Percentiles rank a stretch among this genome's conserved stretches.
Evolutionary conservation across 306 rosid species (phyloP).

Genomic region (Amphicarpaea edgeworthii): DNA sequence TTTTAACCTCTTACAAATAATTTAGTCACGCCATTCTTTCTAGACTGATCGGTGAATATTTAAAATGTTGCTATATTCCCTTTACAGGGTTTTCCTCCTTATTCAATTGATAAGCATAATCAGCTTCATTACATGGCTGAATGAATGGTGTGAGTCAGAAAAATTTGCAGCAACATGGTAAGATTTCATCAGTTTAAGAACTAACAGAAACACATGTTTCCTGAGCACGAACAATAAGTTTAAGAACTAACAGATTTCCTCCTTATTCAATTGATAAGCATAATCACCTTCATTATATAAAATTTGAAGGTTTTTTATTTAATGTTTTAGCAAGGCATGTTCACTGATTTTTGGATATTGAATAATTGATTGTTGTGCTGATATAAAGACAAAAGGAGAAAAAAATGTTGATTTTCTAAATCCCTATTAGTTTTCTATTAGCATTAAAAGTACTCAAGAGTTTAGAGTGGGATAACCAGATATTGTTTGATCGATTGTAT

Average conservation of each 20-base stretch:
- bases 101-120: conserved; percentile 93
- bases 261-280: too few relatives aligned
- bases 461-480: conserved; percentile 17
- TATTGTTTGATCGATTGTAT: conserved; percentile 26
- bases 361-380: conserved; percentile 22
- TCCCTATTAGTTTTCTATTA: not conserved
- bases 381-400: not conserved
- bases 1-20: conserved; percentile 38
- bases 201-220: conserved; percentile 24
- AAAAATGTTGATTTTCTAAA: conserved; percentile 20
- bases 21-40: conserved; percentile 34
- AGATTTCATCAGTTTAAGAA: conserved; percentile 49
- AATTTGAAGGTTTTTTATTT: not conserved
- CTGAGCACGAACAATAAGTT: conserved; percentile 22
- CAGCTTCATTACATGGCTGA: conserved; percentile 92
- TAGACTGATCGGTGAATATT: conserved; percentile 10
- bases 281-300: too few relatives aligned
- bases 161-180: conserved; percentile 86
- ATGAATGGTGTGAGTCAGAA: conserved; percentile 72
- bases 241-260: too few relatives aligned
- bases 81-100: conserved; percentile 90
- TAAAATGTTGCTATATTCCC: conserved; percentile 32
- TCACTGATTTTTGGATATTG: not conserved
- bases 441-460: not conserved
- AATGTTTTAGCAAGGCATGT: conserved; percentile 6